Percentiles rank a stretch among this genome's conserved stretches.
Evolutionary conservation across 768 basidiomycete species (phyloP).

Genomic region (Pulveroboletus ravenelii): DNA sequence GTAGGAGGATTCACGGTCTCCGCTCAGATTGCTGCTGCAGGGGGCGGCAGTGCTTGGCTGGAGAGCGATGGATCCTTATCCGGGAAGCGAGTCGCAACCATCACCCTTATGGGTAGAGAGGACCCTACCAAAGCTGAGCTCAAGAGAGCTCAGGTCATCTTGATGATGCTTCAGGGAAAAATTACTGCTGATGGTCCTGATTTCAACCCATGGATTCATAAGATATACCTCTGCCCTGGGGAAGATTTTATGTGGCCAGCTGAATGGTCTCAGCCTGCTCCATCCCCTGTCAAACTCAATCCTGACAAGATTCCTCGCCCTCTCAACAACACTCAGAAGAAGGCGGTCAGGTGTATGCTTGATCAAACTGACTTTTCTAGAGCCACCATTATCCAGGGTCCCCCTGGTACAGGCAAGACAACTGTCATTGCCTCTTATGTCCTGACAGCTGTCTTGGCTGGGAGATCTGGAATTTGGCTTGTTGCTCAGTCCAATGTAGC

Average conservation of each 20-base stretch:
- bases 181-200: slow-evolving; percentile 21
- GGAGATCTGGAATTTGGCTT: slow-evolving; percentile 62
- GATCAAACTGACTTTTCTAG: slow-evolving; percentile 30
- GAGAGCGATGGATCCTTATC: slow-evolving; percentile 20
- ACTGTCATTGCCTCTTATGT: slow-evolving; percentile 68
- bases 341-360: slow-evolving; percentile 37
- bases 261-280: slow-evolving; percentile 22
- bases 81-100: slow-evolving; percentile 29
- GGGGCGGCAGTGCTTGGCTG: slow-evolving; percentile 20
- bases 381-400: slow-evolving; percentile 41
- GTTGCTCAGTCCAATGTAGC: slow-evolving; percentile 84
- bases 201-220: slow-evolving; percentile 36
- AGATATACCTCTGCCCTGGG: slow-evolving; percentile 30
- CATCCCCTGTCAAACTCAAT: slow-evolving; percentile 16
- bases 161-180: slow-evolving; percentile 34
- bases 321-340: slow-evolving; percentile 38
- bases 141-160: slow-evolving; percentile 30
- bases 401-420: slow-evolving; percentile 71
- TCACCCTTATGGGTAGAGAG: slow-evolving; percentile 52
- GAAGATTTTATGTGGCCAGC: slow-evolving; percentile 36
- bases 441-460: slow-evolving; percentile 37
- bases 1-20: slow-evolving; percentile 22
- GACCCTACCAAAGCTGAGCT: slow-evolving; percentile 56
- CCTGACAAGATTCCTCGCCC: slow-evolving; percentile 19
- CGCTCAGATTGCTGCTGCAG: slow-evolving; percentile 16